Conservation (phyloP, 1,284 basidiomycete species). For the Violaceomyces palustris region DNA sequence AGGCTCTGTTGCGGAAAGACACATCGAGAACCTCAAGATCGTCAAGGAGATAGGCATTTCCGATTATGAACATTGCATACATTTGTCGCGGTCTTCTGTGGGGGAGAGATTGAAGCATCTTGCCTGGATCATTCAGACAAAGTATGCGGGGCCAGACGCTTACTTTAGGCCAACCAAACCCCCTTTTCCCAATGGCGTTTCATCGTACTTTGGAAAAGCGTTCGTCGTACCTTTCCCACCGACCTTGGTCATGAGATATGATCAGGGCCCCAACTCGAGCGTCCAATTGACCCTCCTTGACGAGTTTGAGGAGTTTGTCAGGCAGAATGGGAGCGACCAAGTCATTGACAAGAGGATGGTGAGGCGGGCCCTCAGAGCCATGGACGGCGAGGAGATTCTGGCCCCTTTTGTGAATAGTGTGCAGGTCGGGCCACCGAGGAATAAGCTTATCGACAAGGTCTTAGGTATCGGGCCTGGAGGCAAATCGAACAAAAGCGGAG, state of each 20-base stretch:
- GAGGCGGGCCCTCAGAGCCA: conserved; percentile 64
- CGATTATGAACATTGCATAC: conserved; percentile 15
- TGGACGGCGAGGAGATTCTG: conserved; percentile 64
- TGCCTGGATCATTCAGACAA: conserved; percentile 25
- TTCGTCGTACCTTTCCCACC: conserved; percentile 75
- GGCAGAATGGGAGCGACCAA: conserved; percentile 62
- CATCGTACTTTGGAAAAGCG: conserved; percentile 58
- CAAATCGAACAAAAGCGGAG: conserved; percentile 53
- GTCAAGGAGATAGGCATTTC: conserved; percentile 34
- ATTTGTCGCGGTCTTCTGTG: conserved; percentile 12
- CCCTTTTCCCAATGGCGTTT: conserved; percentile 32
- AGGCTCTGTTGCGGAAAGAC: conserved; percentile 68
- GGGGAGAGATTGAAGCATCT: conserved; percentile 16
- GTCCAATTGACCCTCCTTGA: conserved; percentile 58
- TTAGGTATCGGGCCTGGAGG: conserved; percentile 6
- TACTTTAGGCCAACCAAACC: conserved; percentile 32
- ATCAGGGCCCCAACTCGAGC: conserved; percentile 57
- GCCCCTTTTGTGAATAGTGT: conserved; percentile 65
- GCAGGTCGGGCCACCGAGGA: conserved; percentile 54
- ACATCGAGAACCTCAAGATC: conserved; percentile 75
- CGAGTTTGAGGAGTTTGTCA: conserved; percentile 63
- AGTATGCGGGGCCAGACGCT: conserved; percentile 43
- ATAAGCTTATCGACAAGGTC: conserved; percentile 12
- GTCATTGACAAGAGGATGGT: conserved; percentile 62
- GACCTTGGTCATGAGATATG: conserved; percentile 64